phyloP scores from a whole-genome alignment of 306 rosid genomes.

The Oemleria cerasiformis region DNA sequence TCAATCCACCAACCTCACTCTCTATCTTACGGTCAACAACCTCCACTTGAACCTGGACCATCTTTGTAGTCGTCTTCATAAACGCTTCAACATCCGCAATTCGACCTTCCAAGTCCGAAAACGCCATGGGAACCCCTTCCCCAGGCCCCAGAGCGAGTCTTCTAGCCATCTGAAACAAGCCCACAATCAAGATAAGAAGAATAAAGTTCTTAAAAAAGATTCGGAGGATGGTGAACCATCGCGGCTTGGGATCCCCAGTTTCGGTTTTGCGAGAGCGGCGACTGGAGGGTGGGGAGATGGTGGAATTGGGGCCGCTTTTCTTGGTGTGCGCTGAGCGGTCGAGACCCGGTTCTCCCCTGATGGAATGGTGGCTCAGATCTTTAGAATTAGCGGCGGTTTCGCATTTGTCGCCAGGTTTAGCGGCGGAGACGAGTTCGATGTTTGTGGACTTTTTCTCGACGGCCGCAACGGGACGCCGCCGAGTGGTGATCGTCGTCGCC shows the following conservation, averaged over 20 bases:
- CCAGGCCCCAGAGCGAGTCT: conserved; percentile 30
- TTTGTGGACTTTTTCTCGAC: conserved; percentile 52
- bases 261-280: conserved; percentile 43
- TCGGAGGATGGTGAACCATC: conserved; percentile 65
- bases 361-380: conserved; percentile 79
- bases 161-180: conserved; percentile 59
- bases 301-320: conserved; percentile 42
- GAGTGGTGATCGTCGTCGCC: conserved; percentile 32
- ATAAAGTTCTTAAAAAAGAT: conserved; percentile 53
- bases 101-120: conserved; percentile 64
- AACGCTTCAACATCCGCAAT: conserved; percentile 66
- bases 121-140: conserved; percentile 45
- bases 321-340: conserved; percentile 44
- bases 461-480: conserved; percentile 66
- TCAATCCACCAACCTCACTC: conserved; percentile 55
- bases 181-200: conserved; percentile 45
- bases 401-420: conserved; percentile 19
- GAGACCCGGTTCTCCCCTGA: conserved; percentile 54
- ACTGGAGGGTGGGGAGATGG: conserved; percentile 21
- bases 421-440: conserved; percentile 59
- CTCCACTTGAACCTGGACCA: conserved; percentile 83
- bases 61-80: conserved; percentile 55
- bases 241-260: conserved; percentile 44
- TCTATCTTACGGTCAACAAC: conserved; percentile 75
- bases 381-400: conserved; percentile 35